A percentile compares a stretch with the other conserved stretches of the same genome.
Conservation (phyloP, 345 rosid species). For the Heritiera fomes region DNA sequence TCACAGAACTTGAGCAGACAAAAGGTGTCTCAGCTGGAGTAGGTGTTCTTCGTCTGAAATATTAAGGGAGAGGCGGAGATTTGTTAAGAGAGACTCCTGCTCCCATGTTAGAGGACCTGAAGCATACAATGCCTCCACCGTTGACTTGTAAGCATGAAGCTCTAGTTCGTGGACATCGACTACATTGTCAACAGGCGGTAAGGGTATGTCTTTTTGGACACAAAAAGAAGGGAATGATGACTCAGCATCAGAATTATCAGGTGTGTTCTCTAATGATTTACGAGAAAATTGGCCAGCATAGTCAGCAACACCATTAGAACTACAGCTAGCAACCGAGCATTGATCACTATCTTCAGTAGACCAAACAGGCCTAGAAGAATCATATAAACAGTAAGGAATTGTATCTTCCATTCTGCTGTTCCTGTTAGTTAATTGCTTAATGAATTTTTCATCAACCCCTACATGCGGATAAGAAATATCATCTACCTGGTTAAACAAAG, state of each 20-base stretch:
- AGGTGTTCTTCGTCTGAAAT: slow-evolving; percentile 52
- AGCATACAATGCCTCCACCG: slow-evolving; percentile 43
- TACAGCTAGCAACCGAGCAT: slow-evolving; percentile 47
- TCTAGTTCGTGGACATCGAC: slow-evolving; percentile 39
- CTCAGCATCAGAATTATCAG: slow-evolving; percentile 34
- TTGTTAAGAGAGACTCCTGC: slow-evolving; percentile 41
- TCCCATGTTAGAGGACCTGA: slow-evolving; percentile 54
- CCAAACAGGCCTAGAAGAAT: slow-evolving; percentile 25
- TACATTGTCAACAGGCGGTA: slow-evolving; percentile 20
- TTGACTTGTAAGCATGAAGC: slow-evolving; percentile 38
- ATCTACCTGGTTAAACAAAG: slow-evolving; percentile 20
- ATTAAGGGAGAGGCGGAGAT: slow-evolving; percentile 43
- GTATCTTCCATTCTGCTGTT: slow-evolving; percentile 12
- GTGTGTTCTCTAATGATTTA: slow-evolving; percentile 14
- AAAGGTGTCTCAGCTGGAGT: slow-evolving; percentile 36
- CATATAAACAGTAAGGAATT: slow-evolving; percentile 8
- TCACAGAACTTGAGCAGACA: slow-evolving; percentile 35
- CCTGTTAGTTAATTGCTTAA: neutral
- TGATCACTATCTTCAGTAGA: slow-evolving; percentile 30
- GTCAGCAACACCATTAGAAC: slow-evolving; percentile 24
- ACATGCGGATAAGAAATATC: slow-evolving; percentile 8
- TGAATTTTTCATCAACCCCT: slow-evolving; percentile 19
- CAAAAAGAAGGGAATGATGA: slow-evolving; percentile 33
- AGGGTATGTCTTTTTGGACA: slow-evolving; percentile 11
- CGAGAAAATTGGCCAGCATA: slow-evolving; percentile 7